Evolutionary conservation across 129 eudicot genomes (phyloP), one percentile per base, ranked within the genome.

Genomic region (Heracleum sosnowskyi): DNA sequence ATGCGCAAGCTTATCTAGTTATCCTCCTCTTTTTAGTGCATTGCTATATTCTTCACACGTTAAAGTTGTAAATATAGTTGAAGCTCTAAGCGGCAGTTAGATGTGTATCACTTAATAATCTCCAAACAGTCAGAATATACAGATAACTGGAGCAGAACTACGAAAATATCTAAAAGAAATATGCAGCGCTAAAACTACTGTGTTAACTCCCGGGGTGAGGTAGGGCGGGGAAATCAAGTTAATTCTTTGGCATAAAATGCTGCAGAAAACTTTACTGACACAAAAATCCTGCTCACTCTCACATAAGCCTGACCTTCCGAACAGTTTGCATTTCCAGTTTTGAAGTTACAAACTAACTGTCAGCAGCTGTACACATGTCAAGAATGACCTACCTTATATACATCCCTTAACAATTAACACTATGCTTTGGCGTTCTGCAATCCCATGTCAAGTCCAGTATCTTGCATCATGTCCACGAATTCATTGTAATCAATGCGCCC

Each of bases 391-490:
- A 60, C 80, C 78, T 80, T 84, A 29, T 3, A 47, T 62, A n/a
- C 76, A 44, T 83, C 87, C 83, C 78, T 74, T 76, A 83, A 74
- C 69, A 85, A 75, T 74, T 76, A 83, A 74, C 69, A 85, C 88
- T 39, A 78, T 73, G 60, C 81, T 44, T 79, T 86, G 78, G 46
- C 81, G 47, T 80, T 88, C 76, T 79, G 88, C n/a, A 80, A 76
- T 40, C 55, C 81, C 76, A 81, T 84, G 76, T 81, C 88, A 46
- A 86, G 22, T 33, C 76, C 79, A 33, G 84, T 76, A 57, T 83
- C 86, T 77, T 84, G 90, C 92, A 91, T 91, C 94, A 89, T 91
- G 44, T 90, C 94, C 68, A 89, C 90, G 57, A 91, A 91, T 82
- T 91, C 92, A 33, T 60, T 78, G 76, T 87, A 91, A 86, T 91